These are phyloP conservation scores for Senna siamea DNA, from an alignment of 306 rosid species.

Conservation along the genomic window DNA sequence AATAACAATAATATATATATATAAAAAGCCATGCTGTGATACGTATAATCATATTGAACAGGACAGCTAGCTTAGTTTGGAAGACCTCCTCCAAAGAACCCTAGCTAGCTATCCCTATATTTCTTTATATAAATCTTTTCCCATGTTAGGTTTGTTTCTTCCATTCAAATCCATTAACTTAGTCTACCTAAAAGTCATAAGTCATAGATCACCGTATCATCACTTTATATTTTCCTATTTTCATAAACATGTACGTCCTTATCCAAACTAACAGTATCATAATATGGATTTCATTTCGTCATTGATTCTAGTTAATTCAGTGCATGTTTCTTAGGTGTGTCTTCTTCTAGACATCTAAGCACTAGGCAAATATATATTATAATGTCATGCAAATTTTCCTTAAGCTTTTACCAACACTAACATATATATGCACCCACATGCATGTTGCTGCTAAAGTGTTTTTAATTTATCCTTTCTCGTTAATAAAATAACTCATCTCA, in stretches of 20 bases:
- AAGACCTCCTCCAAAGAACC: too few relatives aligned
- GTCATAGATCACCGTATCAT: too few relatives aligned
- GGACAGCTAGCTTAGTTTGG: too few relatives aligned
- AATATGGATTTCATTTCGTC: slow-evolving; percentile 36
- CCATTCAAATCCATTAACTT: too few relatives aligned
- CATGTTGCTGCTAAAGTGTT: not conserved
- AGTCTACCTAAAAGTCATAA: too few relatives aligned
- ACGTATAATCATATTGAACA: too few relatives aligned
- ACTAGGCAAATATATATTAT: not conserved
- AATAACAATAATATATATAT: too few relatives aligned
- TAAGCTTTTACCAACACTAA: not conserved
- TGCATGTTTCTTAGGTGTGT: slow-evolving; percentile 17
- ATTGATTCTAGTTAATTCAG: slow-evolving; percentile 14
- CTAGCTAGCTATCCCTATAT: too few relatives aligned
- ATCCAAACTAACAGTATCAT: slow-evolving; percentile 41
- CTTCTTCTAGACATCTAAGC: slow-evolving; percentile 23
- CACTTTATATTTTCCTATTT: too few relatives aligned
- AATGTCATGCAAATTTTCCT: not conserved
- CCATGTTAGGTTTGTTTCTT: too few relatives aligned
- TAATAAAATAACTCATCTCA: not conserved
- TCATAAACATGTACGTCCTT: not conserved
- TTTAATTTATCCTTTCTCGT: not conserved
- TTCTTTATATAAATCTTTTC: too few relatives aligned
- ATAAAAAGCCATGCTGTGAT: too few relatives aligned
- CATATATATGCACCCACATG: not conserved